A percentile compares a stretch with the other conserved stretches of the same genome.
Conservation (phyloP, 1,139 yeast species). For the Kodamaea suecica region DNA sequence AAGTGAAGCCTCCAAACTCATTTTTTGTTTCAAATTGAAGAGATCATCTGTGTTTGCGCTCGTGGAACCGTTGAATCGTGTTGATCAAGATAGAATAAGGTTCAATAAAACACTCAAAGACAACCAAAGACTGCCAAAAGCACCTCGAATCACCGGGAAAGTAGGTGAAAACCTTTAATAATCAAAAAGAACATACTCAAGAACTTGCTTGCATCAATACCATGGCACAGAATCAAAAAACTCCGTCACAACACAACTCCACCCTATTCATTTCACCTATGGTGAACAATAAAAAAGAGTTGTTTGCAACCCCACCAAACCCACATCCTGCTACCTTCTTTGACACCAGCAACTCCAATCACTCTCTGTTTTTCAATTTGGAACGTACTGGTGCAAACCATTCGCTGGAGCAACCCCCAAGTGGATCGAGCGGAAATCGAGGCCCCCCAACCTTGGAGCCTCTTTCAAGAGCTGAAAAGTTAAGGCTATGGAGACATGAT, state of each 20-base stretch:
- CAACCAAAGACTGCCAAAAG: neutral
- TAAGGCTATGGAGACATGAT: constrained; percentile 91
- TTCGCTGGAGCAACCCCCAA: constrained; percentile 16
- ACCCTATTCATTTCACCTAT: constrained; percentile 63
- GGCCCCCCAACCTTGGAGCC: no score
- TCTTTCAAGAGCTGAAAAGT: constrained; percentile 77
- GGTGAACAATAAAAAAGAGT: constrained; percentile 42
- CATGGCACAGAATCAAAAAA: constrained; percentile 36
- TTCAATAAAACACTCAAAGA: neutral
- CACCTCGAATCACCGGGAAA: neutral
- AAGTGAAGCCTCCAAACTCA: no score
- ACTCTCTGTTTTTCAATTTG: constrained; percentile 38
- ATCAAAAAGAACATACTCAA: constrained; percentile 1
- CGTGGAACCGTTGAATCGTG: no score
- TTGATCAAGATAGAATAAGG: no score
- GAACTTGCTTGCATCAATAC: neutral
- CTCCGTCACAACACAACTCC: constrained; percentile 55
- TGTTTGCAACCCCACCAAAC: constrained; percentile 57
- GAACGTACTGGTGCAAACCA: constrained; percentile 21
- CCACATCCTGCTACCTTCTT: constrained; percentile 36
- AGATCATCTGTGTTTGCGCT: no score
- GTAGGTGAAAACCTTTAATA: neutral
- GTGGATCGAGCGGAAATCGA: constrained; percentile 5
- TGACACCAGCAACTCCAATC: constrained; percentile 44
- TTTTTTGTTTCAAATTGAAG: no score